Evolutionary conservation across 495 filamentous ascomycete species (phyloP).

Genomic region (Baudoinia panamericana): DNA sequence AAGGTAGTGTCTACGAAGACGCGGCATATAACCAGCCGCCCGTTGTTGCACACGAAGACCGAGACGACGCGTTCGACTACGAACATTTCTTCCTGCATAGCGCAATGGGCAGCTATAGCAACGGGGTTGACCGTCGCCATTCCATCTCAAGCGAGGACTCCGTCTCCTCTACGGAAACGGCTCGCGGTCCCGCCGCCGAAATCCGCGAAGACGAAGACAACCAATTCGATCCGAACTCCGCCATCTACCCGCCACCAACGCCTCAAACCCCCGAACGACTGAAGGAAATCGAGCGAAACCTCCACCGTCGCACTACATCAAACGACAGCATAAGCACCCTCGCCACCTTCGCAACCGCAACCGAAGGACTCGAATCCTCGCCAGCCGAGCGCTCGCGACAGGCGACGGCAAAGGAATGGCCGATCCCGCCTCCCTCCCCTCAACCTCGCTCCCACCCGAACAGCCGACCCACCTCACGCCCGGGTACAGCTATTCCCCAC

Average conservation of each 20-base stretch:
- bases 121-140: constrained; percentile 33
- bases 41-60: constrained; percentile 67
- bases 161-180: constrained; percentile 63
- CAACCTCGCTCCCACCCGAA: neutral
- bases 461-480: constrained; percentile 3
- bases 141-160: constrained; percentile 44
- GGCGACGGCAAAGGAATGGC: constrained; percentile 6
- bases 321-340: constrained; percentile 58
- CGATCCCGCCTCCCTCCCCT: constrained; percentile 1
- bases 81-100: constrained; percentile 90
- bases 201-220: constrained; percentile 2
- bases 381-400: constrained; percentile 19
- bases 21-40: constrained; percentile 33
- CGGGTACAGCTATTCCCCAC: constrained; percentile 11
- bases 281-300: constrained; percentile 13
- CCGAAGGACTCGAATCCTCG: constrained; percentile 43
- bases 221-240: constrained; percentile 1
- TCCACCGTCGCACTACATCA: constrained; percentile 47
- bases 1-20: constrained; percentile 47
- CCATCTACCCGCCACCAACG: constrained; percentile 15
- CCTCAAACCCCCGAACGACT: constrained; percentile 16
- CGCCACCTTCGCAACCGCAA: constrained; percentile 73
- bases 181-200: constrained; percentile 36
- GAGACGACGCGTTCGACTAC: constrained; percentile 94
- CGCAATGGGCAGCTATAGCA: constrained; percentile 60